Evolutionary conservation across 169 alveolate species (phyloP).

Genomic region (Plasmodium inui): DNA sequence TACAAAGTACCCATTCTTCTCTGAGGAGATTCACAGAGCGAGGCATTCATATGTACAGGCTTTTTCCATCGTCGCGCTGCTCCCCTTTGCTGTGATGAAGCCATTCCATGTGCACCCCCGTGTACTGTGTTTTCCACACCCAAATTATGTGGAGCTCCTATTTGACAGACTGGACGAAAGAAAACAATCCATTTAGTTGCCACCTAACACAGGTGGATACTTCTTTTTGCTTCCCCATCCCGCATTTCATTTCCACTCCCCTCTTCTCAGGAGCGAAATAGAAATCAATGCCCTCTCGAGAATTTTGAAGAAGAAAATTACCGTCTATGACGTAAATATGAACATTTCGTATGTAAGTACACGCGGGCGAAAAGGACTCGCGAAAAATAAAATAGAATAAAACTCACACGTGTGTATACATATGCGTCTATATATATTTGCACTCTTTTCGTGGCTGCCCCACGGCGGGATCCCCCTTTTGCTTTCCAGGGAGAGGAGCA

Average conservation of each 20-base stretch:
- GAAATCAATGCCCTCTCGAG: constrained; percentile 70
- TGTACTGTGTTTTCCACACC: background rate
- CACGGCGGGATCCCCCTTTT: background rate
- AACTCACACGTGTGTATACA: background rate
- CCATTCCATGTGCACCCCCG: background rate
- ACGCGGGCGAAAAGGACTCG: background rate
- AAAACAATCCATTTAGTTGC: background rate
- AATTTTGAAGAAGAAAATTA: constrained; percentile 49
- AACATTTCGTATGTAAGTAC: constrained; percentile 46
- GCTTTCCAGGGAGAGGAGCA: constrained; percentile 49
- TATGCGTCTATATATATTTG: background rate
- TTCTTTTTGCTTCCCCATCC: background rate
- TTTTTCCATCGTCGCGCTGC: background rate
- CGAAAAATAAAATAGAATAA: background rate
- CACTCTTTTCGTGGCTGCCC: background rate
- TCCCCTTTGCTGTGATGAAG: background rate
- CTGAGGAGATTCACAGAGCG: background rate
- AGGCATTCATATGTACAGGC: background rate
- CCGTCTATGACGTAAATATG: constrained; percentile 60
- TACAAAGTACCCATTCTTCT: background rate
- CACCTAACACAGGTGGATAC: background rate
- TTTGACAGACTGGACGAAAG: background rate
- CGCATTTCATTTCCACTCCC: background rate
- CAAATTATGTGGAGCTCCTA: background rate
- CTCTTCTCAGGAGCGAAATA: constrained; percentile 52